Base-by-base conservation (phyloP, 345 rosid genomes). In the Viola odorata region DNA sequence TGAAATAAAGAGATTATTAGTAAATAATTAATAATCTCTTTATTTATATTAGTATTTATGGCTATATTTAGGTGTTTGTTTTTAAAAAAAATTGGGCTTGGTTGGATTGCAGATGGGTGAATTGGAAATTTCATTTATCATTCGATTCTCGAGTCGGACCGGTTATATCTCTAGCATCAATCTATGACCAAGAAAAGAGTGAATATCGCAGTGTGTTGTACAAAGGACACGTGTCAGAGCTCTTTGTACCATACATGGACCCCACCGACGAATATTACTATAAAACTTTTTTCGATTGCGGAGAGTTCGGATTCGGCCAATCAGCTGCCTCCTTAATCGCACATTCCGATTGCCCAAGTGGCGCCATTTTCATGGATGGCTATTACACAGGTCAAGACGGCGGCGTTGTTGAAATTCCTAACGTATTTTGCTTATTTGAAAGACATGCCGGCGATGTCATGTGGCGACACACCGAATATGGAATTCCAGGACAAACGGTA, bases 181-280 rank as follows among this genome's bases (percentile, higher is more conserved):
- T 54, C 12, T 11, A 8, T 37, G 57, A 54, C 7, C 41, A 4
- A 5, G 16, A 54, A 37, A 54, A 32, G 41, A 6, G 13, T 9
- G 7, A 11, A 12, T 36, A 3, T 6, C 40, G 57, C 12, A 9
- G 3, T 4, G 57, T 54, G 37, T 13, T 54, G 57, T 54, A 17
- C n/a, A 5, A 5, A 37, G 57, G 57, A 9, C 13, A 9, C 13
- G n/a, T 37, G 3, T 54, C 57, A 5, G 57, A 54, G 41, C 12
- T 54, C 14, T 54, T 54, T n/a, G 57, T 54, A 15, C 57, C 41
- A 2, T 54, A 53, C 3, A 54, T 54, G 57, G 57, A 54, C 41
- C 42, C 38, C 5, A 36, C 7, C 11, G 42, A 54, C 11, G 57
- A 36, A 4, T 54, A 41, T 14, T 54, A 54, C 14, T 54, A 17